A percentile compares a stretch with the other conserved stretches of the same genome.
Conservation (phyloP, 345 rosid genomes). For the Carallia pectinifolia region DNA sequence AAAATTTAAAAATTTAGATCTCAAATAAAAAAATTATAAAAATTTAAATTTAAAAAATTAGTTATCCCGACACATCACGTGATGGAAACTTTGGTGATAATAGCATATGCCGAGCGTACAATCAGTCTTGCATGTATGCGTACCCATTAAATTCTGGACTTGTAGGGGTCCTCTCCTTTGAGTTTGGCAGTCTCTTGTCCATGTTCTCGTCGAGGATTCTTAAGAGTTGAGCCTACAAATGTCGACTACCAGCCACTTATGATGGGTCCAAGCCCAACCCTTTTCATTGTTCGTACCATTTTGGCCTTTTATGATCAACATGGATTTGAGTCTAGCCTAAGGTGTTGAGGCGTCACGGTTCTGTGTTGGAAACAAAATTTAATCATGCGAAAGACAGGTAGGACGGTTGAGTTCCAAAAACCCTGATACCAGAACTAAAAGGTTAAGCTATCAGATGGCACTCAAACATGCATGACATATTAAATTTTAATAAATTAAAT, state of each 20-base stretch:
- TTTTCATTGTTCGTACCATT: slow-evolving; percentile 6
- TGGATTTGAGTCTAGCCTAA: neutral
- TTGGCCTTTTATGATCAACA: neutral
- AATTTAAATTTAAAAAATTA: too few species aligned
- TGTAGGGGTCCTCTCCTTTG: slow-evolving; percentile 4
- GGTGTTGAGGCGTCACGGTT: too few species aligned
- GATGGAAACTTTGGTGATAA: slow-evolving; percentile 21
- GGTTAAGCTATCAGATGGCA: too few species aligned
- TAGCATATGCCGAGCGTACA: slow-evolving; percentile 12
- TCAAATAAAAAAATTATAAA: too few species aligned
- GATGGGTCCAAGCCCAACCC: neutral
- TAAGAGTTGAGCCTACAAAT: slow-evolving; percentile 25
- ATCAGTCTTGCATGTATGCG: neutral
- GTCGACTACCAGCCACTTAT: slow-evolving; percentile 19
- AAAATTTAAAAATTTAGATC: too few species aligned
- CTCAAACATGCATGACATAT: too few species aligned
- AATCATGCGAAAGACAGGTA: too few species aligned
- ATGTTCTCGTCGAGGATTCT: slow-evolving; percentile 3
- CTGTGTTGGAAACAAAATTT: too few species aligned
- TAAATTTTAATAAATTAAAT: too few species aligned
- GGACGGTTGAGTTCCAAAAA: too few species aligned
- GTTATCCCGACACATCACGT: slow-evolving; percentile 22
- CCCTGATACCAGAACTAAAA: too few species aligned
- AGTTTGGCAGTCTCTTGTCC: slow-evolving; percentile 12
- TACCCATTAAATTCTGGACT: slow-evolving; percentile 21